phyloP scores from a whole-genome alignment of 805 yeast species.

The Debaryomyces tyrocola region DNA sequence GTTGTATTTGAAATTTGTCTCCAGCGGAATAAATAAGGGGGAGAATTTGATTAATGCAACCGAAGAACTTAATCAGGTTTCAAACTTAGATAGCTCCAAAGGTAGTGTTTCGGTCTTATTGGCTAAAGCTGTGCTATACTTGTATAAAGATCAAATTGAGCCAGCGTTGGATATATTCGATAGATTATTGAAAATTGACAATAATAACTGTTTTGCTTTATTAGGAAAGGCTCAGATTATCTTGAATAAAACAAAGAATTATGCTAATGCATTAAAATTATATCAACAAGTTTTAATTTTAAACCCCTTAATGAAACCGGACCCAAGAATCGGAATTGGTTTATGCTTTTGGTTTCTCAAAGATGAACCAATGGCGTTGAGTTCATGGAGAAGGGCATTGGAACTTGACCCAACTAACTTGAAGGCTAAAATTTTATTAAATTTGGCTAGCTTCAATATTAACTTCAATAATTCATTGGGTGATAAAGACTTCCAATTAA shows the following conservation, averaged over 20 bases:
- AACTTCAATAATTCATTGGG: slow-evolving; percentile 56
- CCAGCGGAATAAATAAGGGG: slow-evolving; percentile 25
- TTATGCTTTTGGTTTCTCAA: slow-evolving; percentile 88
- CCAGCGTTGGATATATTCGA: slow-evolving; percentile 73
- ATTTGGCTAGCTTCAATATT: slow-evolving; percentile 66
- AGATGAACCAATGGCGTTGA: slow-evolving; percentile 71
- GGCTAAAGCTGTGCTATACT: slow-evolving; percentile 65
- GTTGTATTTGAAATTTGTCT: slow-evolving; percentile 54
- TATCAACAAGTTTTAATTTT: slow-evolving; percentile 80
- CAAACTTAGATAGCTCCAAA: slow-evolving; percentile 9
- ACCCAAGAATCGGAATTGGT: slow-evolving; percentile 93
- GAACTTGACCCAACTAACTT: slow-evolving; percentile 61
- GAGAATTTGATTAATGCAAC: slow-evolving; percentile 23
- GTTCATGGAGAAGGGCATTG: slow-evolving; percentile 80
- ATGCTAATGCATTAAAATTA: slow-evolving; percentile 67
- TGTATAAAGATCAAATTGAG: slow-evolving; percentile 62
- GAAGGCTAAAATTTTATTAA: slow-evolving; percentile 64
- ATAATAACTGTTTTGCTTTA: slow-evolving; percentile 70
- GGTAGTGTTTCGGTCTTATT: slow-evolving; percentile 46
- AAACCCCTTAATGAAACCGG: slow-evolving; percentile 81
- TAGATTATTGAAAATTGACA: slow-evolving; percentile 51
- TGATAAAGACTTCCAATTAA: slow-evolving; percentile 59
- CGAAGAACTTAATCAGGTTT: slow-evolving; percentile 19
- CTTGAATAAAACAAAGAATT: slow-evolving; percentile 67
- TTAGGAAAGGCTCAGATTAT: slow-evolving; percentile 82